Conservation (phyloP, 768 basidiomycete genomes). For the Tephrocybe sp. region DNA sequence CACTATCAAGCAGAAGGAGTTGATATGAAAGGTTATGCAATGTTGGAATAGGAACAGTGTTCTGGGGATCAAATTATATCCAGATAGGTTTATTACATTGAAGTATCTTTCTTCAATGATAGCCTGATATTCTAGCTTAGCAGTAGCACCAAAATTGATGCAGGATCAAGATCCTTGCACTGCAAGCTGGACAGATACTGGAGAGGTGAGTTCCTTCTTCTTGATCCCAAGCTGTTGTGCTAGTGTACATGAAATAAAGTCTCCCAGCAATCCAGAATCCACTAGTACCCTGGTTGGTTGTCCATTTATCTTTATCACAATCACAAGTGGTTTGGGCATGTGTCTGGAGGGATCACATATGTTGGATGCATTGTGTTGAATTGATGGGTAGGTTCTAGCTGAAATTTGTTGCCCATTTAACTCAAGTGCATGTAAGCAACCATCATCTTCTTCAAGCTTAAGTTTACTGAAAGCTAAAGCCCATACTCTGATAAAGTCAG, state of each 20-base stretch:
- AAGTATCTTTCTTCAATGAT: constrained; percentile 33
- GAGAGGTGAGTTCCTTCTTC: constrained; percentile 23
- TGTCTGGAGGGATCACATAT: constrained; percentile 14
- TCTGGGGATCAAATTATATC: constrained; percentile 40
- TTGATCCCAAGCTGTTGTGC: constrained; percentile 34
- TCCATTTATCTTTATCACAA: constrained; percentile 31
- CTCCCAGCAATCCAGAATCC: constrained; percentile 18
- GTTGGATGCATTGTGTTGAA: constrained; percentile 25
- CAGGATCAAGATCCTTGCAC: constrained; percentile 38
- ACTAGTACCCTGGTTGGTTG: constrained; percentile 31
- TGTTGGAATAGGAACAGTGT: constrained; percentile 37
- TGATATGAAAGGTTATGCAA: constrained; percentile 22
- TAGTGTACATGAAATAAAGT: constrained; percentile 31
- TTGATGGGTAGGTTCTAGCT: neutral
- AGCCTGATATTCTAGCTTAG: constrained; percentile 33
- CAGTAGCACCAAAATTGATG: constrained; percentile 27
- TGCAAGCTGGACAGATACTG: constrained; percentile 35
- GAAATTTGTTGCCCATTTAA: neutral
- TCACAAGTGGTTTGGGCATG: constrained; percentile 32
- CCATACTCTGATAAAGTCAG: neutral
- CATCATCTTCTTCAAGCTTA: no score
- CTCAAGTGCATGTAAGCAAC: neutral
- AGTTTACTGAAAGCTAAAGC: no score
- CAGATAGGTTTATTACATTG: constrained; percentile 36
- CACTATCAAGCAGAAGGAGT: constrained; percentile 21